Base-by-base conservation (phyloP, 257 asterid species). In the Lycium barbarum region DNA sequence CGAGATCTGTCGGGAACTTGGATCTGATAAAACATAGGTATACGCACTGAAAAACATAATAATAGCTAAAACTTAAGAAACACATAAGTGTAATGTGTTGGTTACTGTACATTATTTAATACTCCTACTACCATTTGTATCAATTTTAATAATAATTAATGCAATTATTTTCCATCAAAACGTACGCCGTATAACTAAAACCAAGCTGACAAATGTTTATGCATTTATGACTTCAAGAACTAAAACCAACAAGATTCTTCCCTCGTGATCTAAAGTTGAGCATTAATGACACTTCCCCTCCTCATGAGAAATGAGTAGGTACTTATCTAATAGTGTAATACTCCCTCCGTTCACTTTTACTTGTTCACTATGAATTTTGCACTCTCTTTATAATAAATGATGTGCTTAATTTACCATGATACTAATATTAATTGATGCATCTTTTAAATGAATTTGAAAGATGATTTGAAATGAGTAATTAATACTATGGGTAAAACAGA, bases 151-250 rank as follows among this genome's bases (percentile, higher is more conserved):
- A 58, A 58, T 8, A 58, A 71, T 36, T 47, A 4, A 55, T 40
- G 58, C 81, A 26, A 45, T 57, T 26, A 78, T 9, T 47, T 47
- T 63, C 58, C 73, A 22, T 51, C 83, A 18, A 83, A 85, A 90
- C 84, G 33, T 26, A 26, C 33, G 90, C 89, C 92, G 91, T 88
- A 83, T 85, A 91, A 89, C 96, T 89, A 84, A 90, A 91, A 90
- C 91, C 85, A 89, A 81, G 95, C 95, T 92, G 97, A 93, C 95
- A 91, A 88, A 58, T 83, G 85, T 89, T 86, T 89, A 84, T 87
- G 83, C 86, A 68, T 87, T 89, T 65, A 85, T 85, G 83, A 73
- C 84, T 90, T 88, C 93, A 86, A 90, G 91, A 87, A 84, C 79
- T 62, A 63, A 81, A n/a, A 59, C 35, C 70, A 87, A 63, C 91